Base-by-base conservation (phyloP, 2,329 filamentous ascomycete species). In the Epichloe gansuensis region DNA sequence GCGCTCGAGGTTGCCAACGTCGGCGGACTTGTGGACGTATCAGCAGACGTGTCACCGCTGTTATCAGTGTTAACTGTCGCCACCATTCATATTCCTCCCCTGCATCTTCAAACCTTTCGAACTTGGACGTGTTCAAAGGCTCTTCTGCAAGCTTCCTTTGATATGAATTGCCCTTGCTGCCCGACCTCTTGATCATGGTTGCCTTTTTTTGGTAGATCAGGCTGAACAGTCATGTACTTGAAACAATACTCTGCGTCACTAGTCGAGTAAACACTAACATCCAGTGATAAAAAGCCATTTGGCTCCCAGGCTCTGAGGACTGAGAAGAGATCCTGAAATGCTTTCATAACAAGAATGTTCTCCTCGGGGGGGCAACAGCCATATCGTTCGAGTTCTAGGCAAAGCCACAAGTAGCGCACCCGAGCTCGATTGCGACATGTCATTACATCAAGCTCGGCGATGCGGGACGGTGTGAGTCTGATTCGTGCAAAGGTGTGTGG, bases 1-100 rank as follows among this genome's bases (percentile, higher is more conserved):
- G 58, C 35, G 62, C 56, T 23, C 48, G 23, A 38, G 61, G 63
- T 49, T 63, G 64, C 64, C 65, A 69, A 60, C 63, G 58, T 55
- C 65, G 61, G 52, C 65, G 64, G 54, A 54, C 68, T 55, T 70
- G 68, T 55, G 66, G 65, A 44, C 68, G 67, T 53, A 70, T 54
- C 46, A 69, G 62, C 50, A 69, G 56, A 53, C 55, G 57, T 38
- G 57, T 60, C 49, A 70, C 59, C 27, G 56, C 64, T 5, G 65
- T 63, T 51, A 68, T 63, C 5, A 59, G 57, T 47, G 68, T 64
- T 13, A 69, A 63, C 50, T 54, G 49, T 44, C 56, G 57, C 65
- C 65, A 70, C 64, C 64, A 67, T 48, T 61, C 49, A 52, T 59
- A 50, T 17, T 13, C 9, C 2, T 11, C 17, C 40, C 2, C 17